Evolutionary conservation across 768 basidiomycete species (phyloP).

Genomic region (Lentinus brumalis): DNA sequence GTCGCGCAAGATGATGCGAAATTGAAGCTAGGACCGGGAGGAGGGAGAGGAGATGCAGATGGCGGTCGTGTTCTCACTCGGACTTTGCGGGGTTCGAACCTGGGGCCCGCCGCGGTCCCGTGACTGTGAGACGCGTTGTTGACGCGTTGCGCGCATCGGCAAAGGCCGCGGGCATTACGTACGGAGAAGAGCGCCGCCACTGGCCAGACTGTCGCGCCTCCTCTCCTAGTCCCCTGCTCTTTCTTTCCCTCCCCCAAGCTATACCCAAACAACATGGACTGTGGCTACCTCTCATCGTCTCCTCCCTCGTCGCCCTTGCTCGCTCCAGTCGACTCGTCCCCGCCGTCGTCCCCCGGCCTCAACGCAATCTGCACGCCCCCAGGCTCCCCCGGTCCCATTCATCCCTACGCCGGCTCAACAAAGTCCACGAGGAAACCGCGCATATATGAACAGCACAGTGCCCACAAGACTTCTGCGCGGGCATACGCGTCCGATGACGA

Average conservation of each 20-base stretch:
- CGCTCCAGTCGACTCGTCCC: slow-evolving; percentile 41
- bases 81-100: background rate
- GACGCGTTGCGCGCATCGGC: background rate
- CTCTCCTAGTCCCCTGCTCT: background rate
- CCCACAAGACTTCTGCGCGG: background rate
- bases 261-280: slow-evolving; percentile 2
- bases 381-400: slow-evolving; percentile 27
- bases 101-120: slow-evolving; percentile 3
- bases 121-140: background rate
- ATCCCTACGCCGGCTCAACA: slow-evolving; percentile 65
- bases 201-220: too few species aligned
- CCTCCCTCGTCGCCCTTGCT: slow-evolving; percentile 37
- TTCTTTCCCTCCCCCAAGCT: background rate
- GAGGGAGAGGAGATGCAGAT: too few species aligned
- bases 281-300: background rate
- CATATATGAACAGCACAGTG: slow-evolving; percentile 38
- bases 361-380: slow-evolving; percentile 34
- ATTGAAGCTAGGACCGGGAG: too few species aligned
- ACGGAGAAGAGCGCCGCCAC: background rate
- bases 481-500: slow-evolving; percentile 13
- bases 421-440: slow-evolving; percentile 47
- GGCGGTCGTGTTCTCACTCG: background rate
- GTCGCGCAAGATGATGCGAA: too few species aligned
- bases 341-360: slow-evolving; percentile 36
- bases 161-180: background rate